These are phyloP conservation scores for Colletotrichum magnum DNA, from an alignment of 2,329 filamentous ascomycete genomes.

Conservation along the genomic window DNA sequence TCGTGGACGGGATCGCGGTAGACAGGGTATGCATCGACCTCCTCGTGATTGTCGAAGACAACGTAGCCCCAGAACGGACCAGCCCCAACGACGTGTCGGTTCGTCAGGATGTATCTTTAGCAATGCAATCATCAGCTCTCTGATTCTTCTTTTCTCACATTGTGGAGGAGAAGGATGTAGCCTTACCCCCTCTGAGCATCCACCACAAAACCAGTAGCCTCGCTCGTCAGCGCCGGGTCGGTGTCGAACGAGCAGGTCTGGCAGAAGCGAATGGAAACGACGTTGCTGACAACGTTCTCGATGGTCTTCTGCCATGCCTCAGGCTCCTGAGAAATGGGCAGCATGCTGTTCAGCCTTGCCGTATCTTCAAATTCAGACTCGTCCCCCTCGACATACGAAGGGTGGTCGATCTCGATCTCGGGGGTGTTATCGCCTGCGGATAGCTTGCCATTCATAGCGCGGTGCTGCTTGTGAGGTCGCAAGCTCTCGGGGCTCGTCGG, in stretches of 20 bases:
- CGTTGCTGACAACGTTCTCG: conserved; percentile 92
- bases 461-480: conserved; percentile 59
- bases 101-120: conserved; percentile 82
- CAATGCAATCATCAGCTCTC: conserved; percentile 9
- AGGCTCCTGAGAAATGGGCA: conserved; percentile 41
- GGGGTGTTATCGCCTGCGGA: conserved; percentile 66
- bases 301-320: conserved; percentile 95
- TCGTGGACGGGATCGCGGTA: conserved; percentile 99
- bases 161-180: neutral
- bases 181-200: conserved; percentile 89
- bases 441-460: conserved; percentile 63
- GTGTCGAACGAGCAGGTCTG: conserved; percentile 98
- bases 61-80: conserved; percentile 98
- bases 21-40: conserved; percentile 95
- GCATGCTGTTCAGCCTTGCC: conserved; percentile 41
- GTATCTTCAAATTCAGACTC: conserved; percentile 59
- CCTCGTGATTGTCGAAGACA: conserved; percentile 98
- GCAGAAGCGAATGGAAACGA: conserved; percentile 99
- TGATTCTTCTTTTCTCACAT: neutral
- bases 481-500: conserved; percentile 56
- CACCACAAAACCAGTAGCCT: conserved; percentile 97
- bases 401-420: conserved; percentile 49
- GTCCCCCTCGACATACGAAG: conserved; percentile 52
- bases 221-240: conserved; percentile 92
- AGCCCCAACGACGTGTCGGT: conserved; percentile 92